These are phyloP conservation scores for Dinochytrium kinnereticum DNA, from an alignment of 371 early-diverging fungal genomes.

Conservation along the genomic window DNA sequence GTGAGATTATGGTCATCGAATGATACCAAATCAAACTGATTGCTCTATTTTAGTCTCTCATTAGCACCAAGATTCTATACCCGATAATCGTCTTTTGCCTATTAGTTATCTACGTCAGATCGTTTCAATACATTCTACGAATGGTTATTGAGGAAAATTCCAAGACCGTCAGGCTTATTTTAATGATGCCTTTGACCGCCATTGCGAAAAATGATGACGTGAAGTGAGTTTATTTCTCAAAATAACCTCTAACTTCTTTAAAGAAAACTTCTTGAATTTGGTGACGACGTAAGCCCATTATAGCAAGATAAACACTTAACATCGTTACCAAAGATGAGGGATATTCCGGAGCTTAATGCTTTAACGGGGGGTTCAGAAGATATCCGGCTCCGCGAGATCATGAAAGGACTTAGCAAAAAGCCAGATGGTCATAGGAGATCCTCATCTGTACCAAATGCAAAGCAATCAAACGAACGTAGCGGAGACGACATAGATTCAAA, in stretches of 20 bases:
- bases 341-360: slow-evolving; percentile 7
- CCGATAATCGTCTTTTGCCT: slow-evolving; percentile 1
- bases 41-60: neutral
- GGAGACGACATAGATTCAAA: no score
- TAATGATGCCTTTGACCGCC: slow-evolving; percentile 11
- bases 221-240: neutral
- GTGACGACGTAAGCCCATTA: neutral
- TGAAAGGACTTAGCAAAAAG: neutral
- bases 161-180: neutral
- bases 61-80: slow-evolving; percentile 8
- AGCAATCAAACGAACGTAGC: neutral
- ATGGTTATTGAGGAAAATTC: slow-evolving; percentile 8
- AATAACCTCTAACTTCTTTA: neutral
- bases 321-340: neutral
- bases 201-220: neutral
- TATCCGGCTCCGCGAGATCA: neutral
- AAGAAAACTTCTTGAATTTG: neutral
- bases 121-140: neutral
- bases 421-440: neutral
- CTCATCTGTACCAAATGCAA: neutral
- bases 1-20: slow-evolving; percentile 5
- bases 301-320: no score
- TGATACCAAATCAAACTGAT: neutral
- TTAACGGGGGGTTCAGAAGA: neutral
- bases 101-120: slow-evolving; percentile 3